Conservation (phyloP, 768 basidiomycete genomes). For the Tylopilus sp. region DNA sequence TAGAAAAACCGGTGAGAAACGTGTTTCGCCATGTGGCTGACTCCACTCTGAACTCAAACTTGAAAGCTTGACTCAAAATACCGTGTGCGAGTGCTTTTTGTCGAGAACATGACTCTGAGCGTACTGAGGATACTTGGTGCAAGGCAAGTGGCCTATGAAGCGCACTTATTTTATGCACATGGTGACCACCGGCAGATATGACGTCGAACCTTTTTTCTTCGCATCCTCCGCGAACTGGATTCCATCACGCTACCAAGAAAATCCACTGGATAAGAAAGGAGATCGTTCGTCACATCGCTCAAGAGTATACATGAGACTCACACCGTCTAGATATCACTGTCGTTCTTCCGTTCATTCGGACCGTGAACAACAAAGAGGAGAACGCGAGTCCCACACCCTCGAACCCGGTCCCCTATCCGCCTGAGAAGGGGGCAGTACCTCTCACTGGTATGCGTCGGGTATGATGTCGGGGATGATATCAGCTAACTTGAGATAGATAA, state of each 20-base stretch:
- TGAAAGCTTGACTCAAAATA: slow-evolving; percentile 20
- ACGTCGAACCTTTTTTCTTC: slow-evolving; percentile 44
- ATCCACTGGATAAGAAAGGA: slow-evolving; percentile 20
- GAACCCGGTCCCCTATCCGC: slow-evolving; percentile 9
- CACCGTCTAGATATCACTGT: slow-evolving; percentile 39
- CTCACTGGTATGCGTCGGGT: slow-evolving; percentile 17
- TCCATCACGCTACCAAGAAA: slow-evolving; percentile 41
- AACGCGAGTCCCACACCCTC: slow-evolving; percentile 13
- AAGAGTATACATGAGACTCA: background rate
- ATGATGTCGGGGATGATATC: background rate
- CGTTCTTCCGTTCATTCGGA: slow-evolving; percentile 39
- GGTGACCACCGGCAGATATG: slow-evolving; percentile 32
- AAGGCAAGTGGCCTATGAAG: slow-evolving; percentile 21
- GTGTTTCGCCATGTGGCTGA: background rate
- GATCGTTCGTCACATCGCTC: slow-evolving; percentile 35
- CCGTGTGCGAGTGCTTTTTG: slow-evolving; percentile 34
- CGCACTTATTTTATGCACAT: slow-evolving; percentile 1
- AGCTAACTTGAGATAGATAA: slow-evolving; percentile 13
- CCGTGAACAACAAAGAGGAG: slow-evolving; percentile 30
- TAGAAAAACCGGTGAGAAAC: slow-evolving; percentile 25
- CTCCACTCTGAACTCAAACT: background rate
- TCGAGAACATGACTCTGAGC: slow-evolving; percentile 33
- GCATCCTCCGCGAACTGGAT: slow-evolving; percentile 42
- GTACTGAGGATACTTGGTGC: slow-evolving; percentile 38
- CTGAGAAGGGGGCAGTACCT: slow-evolving; percentile 1